phyloP scores from a whole-genome alignment of 768 basidiomycete genomes.

The Tubosaeta brunneosetosa region DNA sequence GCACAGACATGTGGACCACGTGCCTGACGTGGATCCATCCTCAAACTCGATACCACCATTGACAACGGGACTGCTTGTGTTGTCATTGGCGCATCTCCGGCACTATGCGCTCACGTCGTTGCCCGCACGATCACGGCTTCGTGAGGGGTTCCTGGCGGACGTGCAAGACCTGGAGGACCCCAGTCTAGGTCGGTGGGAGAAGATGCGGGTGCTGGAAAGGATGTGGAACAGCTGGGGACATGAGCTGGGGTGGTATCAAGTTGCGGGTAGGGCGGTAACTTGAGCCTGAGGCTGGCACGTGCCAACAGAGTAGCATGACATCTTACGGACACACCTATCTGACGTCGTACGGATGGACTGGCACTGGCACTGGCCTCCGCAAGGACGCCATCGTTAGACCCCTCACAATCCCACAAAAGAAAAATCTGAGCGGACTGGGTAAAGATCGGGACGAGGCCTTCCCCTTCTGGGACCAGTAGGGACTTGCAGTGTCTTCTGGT shows the following conservation, averaged over 20 bases:
- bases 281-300: conserved; percentile 4
- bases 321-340: conserved; percentile 59
- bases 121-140: conserved; percentile 56
- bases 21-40: conserved; percentile 2
- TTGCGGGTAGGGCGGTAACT: conserved; percentile 16
- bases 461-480: conserved; percentile 98
- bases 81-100: conserved; percentile 65
- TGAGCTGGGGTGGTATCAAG: conserved; percentile 55
- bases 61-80: conserved; percentile 68
- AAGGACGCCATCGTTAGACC: conserved; percentile 75
- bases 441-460: conserved; percentile 94
- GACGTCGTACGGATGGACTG: conserved; percentile 81
- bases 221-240: conserved; percentile 89
- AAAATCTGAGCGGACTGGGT: conserved; percentile 79
- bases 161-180: conserved; percentile 79
- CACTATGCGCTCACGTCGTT: conserved; percentile 55
- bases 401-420: conserved; percentile 77
- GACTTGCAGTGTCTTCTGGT: conserved; percentile 8
- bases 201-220: conserved; percentile 71
- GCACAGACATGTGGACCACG: conserved; percentile 9
- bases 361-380: conserved; percentile 81
- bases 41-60: conserved; percentile 39
- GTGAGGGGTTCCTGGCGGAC: conserved; percentile 81
- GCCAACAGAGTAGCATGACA: conserved; percentile 9
- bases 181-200: conserved; percentile 59